Evolutionary conservation across 805 yeast genomes (phyloP).

Genomic region (Zygotorulaspora florentina): DNA sequence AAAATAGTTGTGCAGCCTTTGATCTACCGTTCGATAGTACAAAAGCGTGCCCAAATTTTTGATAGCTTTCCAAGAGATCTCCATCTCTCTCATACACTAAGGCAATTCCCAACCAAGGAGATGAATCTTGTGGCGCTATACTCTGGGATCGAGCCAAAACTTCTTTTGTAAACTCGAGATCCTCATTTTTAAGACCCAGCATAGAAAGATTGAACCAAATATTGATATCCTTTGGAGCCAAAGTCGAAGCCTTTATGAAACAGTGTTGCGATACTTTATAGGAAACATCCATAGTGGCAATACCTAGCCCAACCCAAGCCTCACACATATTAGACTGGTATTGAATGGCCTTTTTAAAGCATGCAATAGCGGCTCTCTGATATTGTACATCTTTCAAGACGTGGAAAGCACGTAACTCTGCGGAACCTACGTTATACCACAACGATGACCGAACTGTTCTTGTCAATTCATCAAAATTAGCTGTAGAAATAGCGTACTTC

Average conservation of each 20-base stretch:
- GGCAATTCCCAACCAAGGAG: conserved; percentile 87
- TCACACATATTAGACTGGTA: conserved; percentile 65
- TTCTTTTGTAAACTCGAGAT: conserved; percentile 65
- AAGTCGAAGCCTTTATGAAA: conserved; percentile 71
- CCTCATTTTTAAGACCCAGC: conserved; percentile 64
- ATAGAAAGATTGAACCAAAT: conserved; percentile 83
- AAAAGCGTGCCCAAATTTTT: conserved; percentile 72
- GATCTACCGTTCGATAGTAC: conserved; percentile 70
- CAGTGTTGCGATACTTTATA: conserved; percentile 88
- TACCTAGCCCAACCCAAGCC: conserved; percentile 82
- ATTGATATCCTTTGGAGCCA: conserved; percentile 61
- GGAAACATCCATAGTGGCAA: conserved; percentile 58
- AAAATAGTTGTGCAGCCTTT: conserved; percentile 64
- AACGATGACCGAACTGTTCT: conserved; percentile 52
- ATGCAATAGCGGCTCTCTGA: conserved; percentile 50
- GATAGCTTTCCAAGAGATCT: conserved; percentile 46
- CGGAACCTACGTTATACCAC: conserved; percentile 67
- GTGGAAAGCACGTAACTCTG: conserved; percentile 48
- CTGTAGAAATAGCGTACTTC: conserved; percentile 40
- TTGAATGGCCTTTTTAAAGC: conserved; percentile 63
- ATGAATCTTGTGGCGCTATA: conserved; percentile 67
- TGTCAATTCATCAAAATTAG: conserved; percentile 23
- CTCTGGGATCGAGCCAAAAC: conserved; percentile 74
- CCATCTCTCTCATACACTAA: conserved; percentile 51
- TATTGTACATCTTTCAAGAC: conserved; percentile 28